These are phyloP conservation scores for Aspergillus candidus DNA, from an alignment of 2,329 filamentous ascomycete species.

Conservation along the genomic window DNA sequence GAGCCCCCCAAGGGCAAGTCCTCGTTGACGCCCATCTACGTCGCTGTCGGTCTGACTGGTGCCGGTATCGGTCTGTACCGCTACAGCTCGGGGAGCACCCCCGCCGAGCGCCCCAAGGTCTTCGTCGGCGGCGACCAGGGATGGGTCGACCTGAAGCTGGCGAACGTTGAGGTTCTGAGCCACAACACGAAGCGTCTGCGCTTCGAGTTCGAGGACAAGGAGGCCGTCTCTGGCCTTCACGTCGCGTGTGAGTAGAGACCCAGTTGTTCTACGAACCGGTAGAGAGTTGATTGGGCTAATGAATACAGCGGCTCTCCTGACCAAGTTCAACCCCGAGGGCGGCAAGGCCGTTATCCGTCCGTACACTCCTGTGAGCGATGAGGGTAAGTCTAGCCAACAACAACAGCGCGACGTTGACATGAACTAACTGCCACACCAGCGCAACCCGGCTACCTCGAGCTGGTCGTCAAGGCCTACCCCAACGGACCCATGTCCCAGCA, in stretches of 20 bases:
- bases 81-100: conserved; percentile 31
- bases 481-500: conserved; percentile 87
- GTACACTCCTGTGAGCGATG: conserved; percentile 87
- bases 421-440: conserved; percentile 42
- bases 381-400: conserved; percentile 47
- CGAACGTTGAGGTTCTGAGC: conserved; percentile 72
- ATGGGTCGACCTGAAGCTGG: conserved; percentile 74
- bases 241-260: conserved; percentile 58
- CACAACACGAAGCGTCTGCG: conserved; percentile 92
- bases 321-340: conserved; percentile 77
- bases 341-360: conserved; percentile 84
- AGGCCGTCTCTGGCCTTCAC: conserved; percentile 75
- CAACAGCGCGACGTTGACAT: not conserved
- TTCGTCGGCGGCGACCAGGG: conserved; percentile 86
- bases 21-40: conserved; percentile 55
- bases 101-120: conserved; percentile 42
- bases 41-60: conserved; percentile 34
- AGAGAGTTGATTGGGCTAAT: too few species aligned
- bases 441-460: conserved; percentile 71
- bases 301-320: conserved; percentile 65
- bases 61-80: conserved; percentile 54
- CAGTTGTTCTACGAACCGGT: not conserved
- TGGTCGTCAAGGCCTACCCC: conserved; percentile 88
- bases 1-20: conserved; percentile 45
- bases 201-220: conserved; percentile 77